These are phyloP conservation scores for Tuber umbilicatum DNA, from an alignment of 495 filamentous ascomycete species.

Conservation along the genomic window DNA sequence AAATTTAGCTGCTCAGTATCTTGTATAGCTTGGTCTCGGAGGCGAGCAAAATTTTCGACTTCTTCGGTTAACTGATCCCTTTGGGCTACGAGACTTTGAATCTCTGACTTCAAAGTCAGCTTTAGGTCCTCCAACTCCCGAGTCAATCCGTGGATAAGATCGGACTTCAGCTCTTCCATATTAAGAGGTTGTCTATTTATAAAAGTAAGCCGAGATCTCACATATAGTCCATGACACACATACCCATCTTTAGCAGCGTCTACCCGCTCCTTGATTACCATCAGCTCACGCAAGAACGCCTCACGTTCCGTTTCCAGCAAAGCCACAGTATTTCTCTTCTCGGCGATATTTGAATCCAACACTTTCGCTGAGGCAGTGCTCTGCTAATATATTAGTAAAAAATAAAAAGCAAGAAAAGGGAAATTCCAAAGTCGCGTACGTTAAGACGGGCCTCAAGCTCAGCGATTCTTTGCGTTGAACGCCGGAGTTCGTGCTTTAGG, in stretches of 20 bases:
- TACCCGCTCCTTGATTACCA: slow-evolving; percentile 71
- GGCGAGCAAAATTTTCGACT: slow-evolving; percentile 64
- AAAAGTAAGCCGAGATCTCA: slow-evolving; percentile 10
- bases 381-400: slow-evolving; percentile 46
- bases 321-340: slow-evolving; percentile 96
- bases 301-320: slow-evolving; percentile 90
- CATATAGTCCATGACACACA: slow-evolving; percentile 15
- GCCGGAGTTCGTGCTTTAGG: slow-evolving; percentile 70
- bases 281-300: slow-evolving; percentile 85
- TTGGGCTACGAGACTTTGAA: slow-evolving; percentile 78
- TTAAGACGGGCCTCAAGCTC: slow-evolving; percentile 71
- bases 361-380: slow-evolving; percentile 69
- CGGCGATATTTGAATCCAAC: slow-evolving; percentile 75
- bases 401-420: not conserved
- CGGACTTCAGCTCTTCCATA: slow-evolving; percentile 68
- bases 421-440: slow-evolving; percentile 33
- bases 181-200: slow-evolving; percentile 59
- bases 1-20: slow-evolving; percentile 90
- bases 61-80: slow-evolving; percentile 77
- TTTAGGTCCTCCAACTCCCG: slow-evolving; percentile 81
- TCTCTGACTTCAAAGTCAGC: slow-evolving; percentile 64
- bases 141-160: slow-evolving; percentile 80
- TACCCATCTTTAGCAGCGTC: slow-evolving; percentile 56
- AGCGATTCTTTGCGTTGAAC: slow-evolving; percentile 69
- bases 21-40: slow-evolving; percentile 84